Conservation (phyloP, 2,329 filamentous ascomycete genomes). For the Fusarium algeriense region DNA sequence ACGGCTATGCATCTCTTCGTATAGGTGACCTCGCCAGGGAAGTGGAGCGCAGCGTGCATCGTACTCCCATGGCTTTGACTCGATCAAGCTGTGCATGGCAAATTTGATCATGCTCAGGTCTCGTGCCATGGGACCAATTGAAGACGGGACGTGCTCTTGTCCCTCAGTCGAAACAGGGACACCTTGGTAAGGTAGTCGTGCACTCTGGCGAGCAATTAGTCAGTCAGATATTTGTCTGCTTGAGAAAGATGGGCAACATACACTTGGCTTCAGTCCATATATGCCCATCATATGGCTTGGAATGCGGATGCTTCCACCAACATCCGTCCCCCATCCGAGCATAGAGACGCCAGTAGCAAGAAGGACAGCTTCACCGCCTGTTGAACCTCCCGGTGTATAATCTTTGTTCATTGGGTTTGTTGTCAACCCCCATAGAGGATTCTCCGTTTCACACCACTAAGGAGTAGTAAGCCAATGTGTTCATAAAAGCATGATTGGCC, state of each 20-base stretch:
- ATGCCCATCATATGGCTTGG: slow-evolving; percentile 9
- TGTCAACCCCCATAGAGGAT: slow-evolving; percentile 1
- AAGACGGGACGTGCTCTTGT: slow-evolving; percentile 4
- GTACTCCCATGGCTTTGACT: not conserved
- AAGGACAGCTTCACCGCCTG: slow-evolving; percentile 2
- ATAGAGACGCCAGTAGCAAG: not conserved
- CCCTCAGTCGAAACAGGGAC: slow-evolving; percentile 2
- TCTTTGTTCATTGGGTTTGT: not conserved
- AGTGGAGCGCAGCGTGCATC: not conserved
- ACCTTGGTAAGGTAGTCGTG: not conserved
- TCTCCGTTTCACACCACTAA: slow-evolving; percentile 9
- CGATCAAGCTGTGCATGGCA: not conserved
- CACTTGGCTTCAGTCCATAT: slow-evolving; percentile 5
- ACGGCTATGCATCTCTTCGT: not conserved
- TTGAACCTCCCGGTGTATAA: slow-evolving; percentile 5
- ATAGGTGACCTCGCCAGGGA: not conserved
- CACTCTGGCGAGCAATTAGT: not conserved
- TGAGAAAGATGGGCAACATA: rapidly evolving
- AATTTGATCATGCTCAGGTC: not conserved
- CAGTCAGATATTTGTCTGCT: rapidly evolving
- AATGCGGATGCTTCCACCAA: slow-evolving; percentile 7
- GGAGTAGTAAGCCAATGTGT: not conserved
- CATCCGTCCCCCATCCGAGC: slow-evolving; percentile 3
- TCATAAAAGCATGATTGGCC: no score
- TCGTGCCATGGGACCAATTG: slow-evolving; percentile 2